Percentiles rank a stretch among this genome's conserved stretches.
Conservation (phyloP, 2,329 filamentous ascomycete species). For the Fusarium avenaceum region DNA sequence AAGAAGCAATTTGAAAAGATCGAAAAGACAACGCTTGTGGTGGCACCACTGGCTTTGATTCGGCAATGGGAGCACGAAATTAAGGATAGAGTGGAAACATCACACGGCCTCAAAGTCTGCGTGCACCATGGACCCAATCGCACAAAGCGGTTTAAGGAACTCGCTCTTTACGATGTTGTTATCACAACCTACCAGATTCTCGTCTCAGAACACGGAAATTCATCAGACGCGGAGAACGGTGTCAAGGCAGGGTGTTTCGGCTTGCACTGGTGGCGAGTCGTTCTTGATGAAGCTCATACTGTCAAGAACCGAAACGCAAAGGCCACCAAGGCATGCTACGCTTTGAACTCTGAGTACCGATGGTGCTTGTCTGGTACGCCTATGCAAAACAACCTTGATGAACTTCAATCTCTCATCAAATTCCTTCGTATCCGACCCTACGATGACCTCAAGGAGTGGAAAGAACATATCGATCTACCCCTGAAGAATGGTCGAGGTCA, state of each 20-base stretch:
- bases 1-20: conserved; percentile 78
- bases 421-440: conserved; percentile 95
- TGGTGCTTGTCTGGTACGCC: conserved; percentile 98
- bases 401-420: conserved; percentile 91
- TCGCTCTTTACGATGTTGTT: conserved; percentile 91
- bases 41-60: conserved; percentile 93
- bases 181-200: conserved; percentile 98
- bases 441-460: conserved; percentile 87
- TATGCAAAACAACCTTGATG: conserved; percentile 98
- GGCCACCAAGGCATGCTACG: conserved; percentile 91
- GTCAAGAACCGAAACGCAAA: conserved; percentile 99
- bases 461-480: conserved; percentile 88
- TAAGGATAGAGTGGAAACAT: conserved; percentile 79
- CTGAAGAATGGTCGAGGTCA: conserved; percentile 92
- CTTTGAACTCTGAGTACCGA: conserved; percentile 85
- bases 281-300: conserved; percentile 95
- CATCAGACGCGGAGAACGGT: conserved; percentile 70
- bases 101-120: conserved; percentile 81
- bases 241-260: conserved; percentile 88
- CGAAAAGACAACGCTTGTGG: conserved; percentile 86
- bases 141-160: conserved; percentile 80
- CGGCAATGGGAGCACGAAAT: conserved; percentile 98
- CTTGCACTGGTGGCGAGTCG: conserved; percentile 93
- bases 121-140: conserved; percentile 92
- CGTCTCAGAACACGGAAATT: conserved; percentile 86